phyloP scores from a whole-genome alignment of 2,329 filamentous ascomycete species.

The Verticillium dahliae region DNA sequence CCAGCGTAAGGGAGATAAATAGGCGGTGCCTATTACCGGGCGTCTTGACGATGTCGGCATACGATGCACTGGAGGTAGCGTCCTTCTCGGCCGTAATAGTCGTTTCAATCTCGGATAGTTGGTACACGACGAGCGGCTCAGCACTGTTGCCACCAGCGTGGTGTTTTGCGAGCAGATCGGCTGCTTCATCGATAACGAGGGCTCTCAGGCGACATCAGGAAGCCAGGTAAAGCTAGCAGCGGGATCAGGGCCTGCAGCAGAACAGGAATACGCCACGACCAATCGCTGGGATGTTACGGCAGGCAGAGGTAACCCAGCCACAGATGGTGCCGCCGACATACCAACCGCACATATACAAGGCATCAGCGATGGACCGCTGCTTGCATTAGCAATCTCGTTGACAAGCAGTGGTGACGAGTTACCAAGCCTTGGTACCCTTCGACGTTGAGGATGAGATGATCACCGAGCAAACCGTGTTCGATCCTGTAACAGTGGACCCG shows the following conservation, averaged over 20 bases:
- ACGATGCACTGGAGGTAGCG: conserved; percentile 38
- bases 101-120: conserved; percentile 53
- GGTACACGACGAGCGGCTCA: conserved; percentile 48
- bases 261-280: conserved; percentile 45
- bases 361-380: conserved; percentile 39
- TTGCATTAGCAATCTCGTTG: conserved; percentile 46
- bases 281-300: conserved; percentile 37
- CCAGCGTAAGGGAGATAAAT: conserved; percentile 44
- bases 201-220: conserved; percentile 41
- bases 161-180: conserved; percentile 24
- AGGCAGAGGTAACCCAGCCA: conserved; percentile 44
- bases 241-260: conserved; percentile 42
- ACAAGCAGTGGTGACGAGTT: conserved; percentile 46
- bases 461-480: conserved; percentile 11
- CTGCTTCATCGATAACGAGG: conserved; percentile 32
- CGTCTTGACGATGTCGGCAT: conserved; percentile 46
- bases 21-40: conserved; percentile 51
- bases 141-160: conserved; percentile 22
- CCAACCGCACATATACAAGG: conserved; percentile 51
- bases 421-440: conserved; percentile 28
- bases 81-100: conserved; percentile 46
- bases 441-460: conserved; percentile 25
- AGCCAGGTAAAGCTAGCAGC: conserved; percentile 39
- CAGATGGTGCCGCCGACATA: conserved; percentile 40
- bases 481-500: conserved; percentile 6